Conservation (phyloP, 2,329 filamentous ascomycete species). For the Pestalotiopsis sp. region DNA sequence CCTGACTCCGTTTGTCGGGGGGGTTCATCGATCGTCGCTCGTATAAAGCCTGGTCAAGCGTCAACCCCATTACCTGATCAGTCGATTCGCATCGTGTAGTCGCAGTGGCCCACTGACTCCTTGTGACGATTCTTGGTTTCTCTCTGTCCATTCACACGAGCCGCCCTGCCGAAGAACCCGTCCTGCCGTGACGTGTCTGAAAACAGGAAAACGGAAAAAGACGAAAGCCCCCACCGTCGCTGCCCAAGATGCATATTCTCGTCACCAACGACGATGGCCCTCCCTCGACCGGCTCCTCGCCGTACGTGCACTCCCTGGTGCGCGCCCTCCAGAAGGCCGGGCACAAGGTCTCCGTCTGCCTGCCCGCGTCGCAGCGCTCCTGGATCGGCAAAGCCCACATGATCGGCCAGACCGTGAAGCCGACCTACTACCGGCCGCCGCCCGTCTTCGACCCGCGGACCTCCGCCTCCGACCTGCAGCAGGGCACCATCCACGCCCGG, state of each 20-base stretch:
- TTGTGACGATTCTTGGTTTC: not conserved
- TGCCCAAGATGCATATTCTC: constrained; percentile 59
- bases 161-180: not conserved
- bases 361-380: constrained; percentile 88
- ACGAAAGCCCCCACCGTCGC: not conserved
- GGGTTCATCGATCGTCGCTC: not conserved
- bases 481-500: constrained; percentile 68
- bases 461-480: constrained; percentile 43
- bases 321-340: constrained; percentile 72
- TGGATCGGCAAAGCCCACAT: constrained; percentile 99
- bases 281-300: constrained; percentile 75
- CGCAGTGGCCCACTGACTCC: not conserved
- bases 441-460: constrained; percentile 37
- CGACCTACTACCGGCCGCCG: constrained; percentile 75
- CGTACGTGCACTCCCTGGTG: constrained; percentile 78
- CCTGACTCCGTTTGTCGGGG: constrained; percentile 2
- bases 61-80: constrained; percentile 1
- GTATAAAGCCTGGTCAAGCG: not conserved
- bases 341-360: constrained; percentile 86
- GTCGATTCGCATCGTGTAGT: not conserved
- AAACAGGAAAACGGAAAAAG: not conserved
- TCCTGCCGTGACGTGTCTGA: not conserved
- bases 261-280: constrained; percentile 82
- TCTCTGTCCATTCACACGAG: not conserved
- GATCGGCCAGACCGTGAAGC: constrained; percentile 84